A percentile compares a stretch with the other conserved stretches of the same genome.
phyloP scores from a whole-genome alignment of 441 rosid species.

The Syzygium syzygioides region DNA sequence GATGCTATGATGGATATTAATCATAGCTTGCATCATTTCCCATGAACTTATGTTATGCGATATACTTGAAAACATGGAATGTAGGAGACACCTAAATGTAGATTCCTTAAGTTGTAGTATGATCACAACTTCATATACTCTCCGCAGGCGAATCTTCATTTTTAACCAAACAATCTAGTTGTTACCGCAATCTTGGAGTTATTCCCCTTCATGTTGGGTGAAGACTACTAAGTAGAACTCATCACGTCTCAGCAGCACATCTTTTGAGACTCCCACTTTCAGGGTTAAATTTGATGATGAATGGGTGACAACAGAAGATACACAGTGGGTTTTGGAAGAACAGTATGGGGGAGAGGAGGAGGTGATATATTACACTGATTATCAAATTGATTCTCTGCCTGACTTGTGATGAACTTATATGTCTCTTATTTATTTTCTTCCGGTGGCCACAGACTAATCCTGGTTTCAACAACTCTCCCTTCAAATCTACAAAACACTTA shows the following conservation, averaged over 20 bases:
- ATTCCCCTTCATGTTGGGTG: not conserved
- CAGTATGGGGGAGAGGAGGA: conserved; percentile 95
- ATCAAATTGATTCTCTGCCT: conserved; percentile 1
- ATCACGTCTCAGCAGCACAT: not conserved
- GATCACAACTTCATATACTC: not conserved
- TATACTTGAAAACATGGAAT: not conserved
- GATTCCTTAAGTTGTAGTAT: not conserved
- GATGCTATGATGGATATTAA: too few species aligned
- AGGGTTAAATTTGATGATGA: conserved; percentile 97
- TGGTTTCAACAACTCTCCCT: conserved; percentile 78
- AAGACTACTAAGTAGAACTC: not conserved
- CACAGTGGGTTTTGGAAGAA: conserved; percentile 80
- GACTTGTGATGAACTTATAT: not conserved
- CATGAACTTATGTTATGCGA: not conserved
- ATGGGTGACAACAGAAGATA: conserved; percentile 86
- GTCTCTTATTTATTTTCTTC: conserved; percentile 10
- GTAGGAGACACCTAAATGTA: not conserved
- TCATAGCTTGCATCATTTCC: not conserved
- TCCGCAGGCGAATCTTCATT: not conserved
- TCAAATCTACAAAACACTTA: conserved; percentile 81
- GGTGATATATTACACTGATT: conserved; percentile 29
- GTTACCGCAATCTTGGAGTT: not conserved
- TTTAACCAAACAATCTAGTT: not conserved
- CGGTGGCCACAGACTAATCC: conserved; percentile 86
- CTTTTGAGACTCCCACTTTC: not conserved